Conservation (phyloP, 805 yeast species). For the Spathaspora gorwiae region DNA sequence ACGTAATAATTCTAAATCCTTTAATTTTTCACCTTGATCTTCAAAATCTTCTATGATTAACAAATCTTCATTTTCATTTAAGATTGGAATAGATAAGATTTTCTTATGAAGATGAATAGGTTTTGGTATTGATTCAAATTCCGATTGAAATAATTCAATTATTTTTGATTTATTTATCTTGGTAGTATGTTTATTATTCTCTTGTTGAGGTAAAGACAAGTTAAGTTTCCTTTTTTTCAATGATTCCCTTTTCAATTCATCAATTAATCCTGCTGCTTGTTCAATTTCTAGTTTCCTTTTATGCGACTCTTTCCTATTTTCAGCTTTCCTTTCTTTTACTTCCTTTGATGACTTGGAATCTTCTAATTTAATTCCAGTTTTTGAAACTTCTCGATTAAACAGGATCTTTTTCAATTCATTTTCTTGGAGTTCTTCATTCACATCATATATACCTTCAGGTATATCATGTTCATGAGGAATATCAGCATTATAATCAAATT, state of each 20-base stretch:
- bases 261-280: constrained; percentile 19
- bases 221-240: constrained; percentile 23
- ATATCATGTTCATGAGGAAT: constrained; percentile 76
- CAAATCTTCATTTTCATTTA: constrained; percentile 14
- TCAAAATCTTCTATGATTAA: constrained; percentile 25
- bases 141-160: constrained; percentile 6
- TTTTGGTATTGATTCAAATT: constrained; percentile 27
- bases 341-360: constrained; percentile 3
- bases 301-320: constrained; percentile 11
- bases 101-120: constrained; percentile 35
- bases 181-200: neutral
- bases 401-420: constrained; percentile 33
- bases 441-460: constrained; percentile 63
- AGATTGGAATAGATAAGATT: constrained; percentile 23
- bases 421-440: constrained; percentile 48
- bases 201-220: constrained; percentile 19
- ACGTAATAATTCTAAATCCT: constrained; percentile 18
- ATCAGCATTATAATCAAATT: constrained; percentile 79
- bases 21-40: constrained; percentile 22
- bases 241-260: constrained; percentile 16
- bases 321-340: constrained; percentile 22
- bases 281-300: constrained; percentile 17
- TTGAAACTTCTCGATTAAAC: constrained; percentile 43
- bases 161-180: constrained; percentile 8
- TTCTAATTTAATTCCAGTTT: constrained; percentile 39